Percentiles rank a stretch among this genome's conserved stretches.
These are phyloP conservation scores for Alectoria sarmentosa DNA, from an alignment of 495 filamentous ascomycete species.

Conservation along the genomic window DNA sequence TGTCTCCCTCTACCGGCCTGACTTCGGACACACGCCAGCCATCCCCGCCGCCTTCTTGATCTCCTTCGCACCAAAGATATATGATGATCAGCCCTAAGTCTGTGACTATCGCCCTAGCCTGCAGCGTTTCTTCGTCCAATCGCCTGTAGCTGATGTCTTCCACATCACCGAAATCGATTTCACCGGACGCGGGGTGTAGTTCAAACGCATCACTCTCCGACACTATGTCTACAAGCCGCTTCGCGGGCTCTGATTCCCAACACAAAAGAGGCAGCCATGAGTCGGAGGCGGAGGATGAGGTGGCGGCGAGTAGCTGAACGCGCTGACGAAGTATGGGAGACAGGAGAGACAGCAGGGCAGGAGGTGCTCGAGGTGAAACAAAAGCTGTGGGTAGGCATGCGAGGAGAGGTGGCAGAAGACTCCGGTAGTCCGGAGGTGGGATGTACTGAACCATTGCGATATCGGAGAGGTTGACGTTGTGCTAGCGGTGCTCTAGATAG, in stretches of 20 bases:
- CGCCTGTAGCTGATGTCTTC: constrained; percentile 59
- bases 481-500: neutral
- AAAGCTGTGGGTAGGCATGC: constrained; percentile 82
- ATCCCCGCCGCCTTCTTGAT: constrained; percentile 58
- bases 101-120: constrained; percentile 51
- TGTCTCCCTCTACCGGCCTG: constrained; percentile 45
- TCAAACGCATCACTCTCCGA: constrained; percentile 61
- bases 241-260: constrained; percentile 64
- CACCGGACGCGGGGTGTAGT: constrained; percentile 86
- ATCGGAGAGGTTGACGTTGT: neutral
- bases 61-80: constrained; percentile 62
- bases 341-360: constrained; percentile 70
- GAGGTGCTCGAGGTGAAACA: constrained; percentile 67
- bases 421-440: constrained; percentile 54
- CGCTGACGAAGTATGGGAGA: constrained; percentile 89
- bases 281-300: constrained; percentile 50
- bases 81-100: constrained; percentile 50
- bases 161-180: constrained; percentile 71
- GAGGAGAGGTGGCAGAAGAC: constrained; percentile 67
- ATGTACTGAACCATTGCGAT: constrained; percentile 46
- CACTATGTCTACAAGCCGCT: constrained; percentile 58
- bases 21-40: constrained; percentile 85
- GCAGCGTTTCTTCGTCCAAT: constrained; percentile 80
- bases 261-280: constrained; percentile 89
- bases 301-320: constrained; percentile 62